A percentile compares a stretch with the other conserved stretches of the same genome.
Evolutionary conservation across 306 rosid species (phyloP).

Genomic region (Abrus precatorius): DNA sequence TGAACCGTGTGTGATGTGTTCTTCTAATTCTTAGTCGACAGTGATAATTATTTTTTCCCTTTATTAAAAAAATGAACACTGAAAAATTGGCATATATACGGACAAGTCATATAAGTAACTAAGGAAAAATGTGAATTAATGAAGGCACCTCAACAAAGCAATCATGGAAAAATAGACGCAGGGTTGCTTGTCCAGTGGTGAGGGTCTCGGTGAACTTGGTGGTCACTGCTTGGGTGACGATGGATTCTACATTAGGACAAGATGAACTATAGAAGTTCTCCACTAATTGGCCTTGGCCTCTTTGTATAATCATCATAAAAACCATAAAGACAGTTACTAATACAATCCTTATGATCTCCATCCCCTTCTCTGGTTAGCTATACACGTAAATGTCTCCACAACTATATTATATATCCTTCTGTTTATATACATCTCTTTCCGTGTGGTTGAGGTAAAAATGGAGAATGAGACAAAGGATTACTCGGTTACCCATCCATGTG

Average conservation of each 20-base stretch:
- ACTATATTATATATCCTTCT: slow-evolving; percentile 14
- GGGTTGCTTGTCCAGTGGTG: slow-evolving; percentile 73
- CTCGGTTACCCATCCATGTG: slow-evolving; percentile 41
- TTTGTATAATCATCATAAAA: slow-evolving; percentile 33
- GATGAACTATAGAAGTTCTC: slow-evolving; percentile 66
- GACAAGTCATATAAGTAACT: neutral
- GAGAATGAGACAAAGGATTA: slow-evolving; percentile 25
- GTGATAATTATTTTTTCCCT: too few relatives aligned
- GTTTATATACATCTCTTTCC: neutral
- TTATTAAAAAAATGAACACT: too few relatives aligned
- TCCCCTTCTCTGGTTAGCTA: neutral
- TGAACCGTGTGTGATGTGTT: too few relatives aligned
- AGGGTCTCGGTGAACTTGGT: slow-evolving; percentile 62
- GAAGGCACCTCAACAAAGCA: slow-evolving; percentile 80
- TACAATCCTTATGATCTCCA: slow-evolving; percentile 43
- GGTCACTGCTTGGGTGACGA: slow-evolving; percentile 73
- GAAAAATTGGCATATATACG: too few relatives aligned
- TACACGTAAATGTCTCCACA: slow-evolving; percentile 5
- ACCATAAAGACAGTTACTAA: slow-evolving; percentile 43
- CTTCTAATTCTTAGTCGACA: too few relatives aligned
- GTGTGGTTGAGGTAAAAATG: neutral
- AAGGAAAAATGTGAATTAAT: neutral
- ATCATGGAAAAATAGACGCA: slow-evolving; percentile 87
- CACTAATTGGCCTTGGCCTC: slow-evolving; percentile 57
- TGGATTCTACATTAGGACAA: slow-evolving; percentile 76